phyloP scores from a whole-genome alignment of 2,329 filamentous ascomycete species.

The Nemania serpens region DNA sequence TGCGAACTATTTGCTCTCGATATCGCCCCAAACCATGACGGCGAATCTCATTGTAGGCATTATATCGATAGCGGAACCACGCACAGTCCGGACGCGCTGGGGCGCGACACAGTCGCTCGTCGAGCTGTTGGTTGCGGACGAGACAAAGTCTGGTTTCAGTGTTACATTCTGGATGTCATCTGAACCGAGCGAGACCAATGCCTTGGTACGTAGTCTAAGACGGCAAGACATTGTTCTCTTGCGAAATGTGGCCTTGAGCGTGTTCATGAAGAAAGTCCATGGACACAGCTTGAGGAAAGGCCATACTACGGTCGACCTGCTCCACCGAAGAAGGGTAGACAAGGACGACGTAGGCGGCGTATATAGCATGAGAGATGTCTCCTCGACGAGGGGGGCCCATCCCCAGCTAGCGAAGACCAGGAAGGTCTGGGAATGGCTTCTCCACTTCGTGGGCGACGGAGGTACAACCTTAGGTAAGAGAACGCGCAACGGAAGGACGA shows the following conservation, averaged over 20 bases:
- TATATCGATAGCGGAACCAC: constrained; percentile 70
- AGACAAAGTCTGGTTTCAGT: constrained; percentile 78
- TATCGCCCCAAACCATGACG: constrained; percentile 80
- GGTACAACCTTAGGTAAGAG: constrained; percentile 34
- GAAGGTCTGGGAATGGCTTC: constrained; percentile 75
- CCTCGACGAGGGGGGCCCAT: constrained; percentile 42
- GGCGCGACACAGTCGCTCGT: constrained; percentile 67
- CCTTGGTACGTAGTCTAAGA: constrained; percentile 53
- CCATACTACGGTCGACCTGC: constrained; percentile 70
- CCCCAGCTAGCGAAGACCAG: constrained; percentile 66
- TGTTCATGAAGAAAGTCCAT: constrained; percentile 78
- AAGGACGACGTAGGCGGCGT: constrained; percentile 58
- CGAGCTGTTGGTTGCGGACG: constrained; percentile 82
- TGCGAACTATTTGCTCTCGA: constrained; percentile 65
- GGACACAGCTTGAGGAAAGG: constrained; percentile 78
- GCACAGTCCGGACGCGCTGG: constrained; percentile 70
- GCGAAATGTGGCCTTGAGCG: constrained; percentile 76
- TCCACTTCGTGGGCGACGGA: constrained; percentile 65
- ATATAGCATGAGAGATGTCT: constrained; percentile 59
- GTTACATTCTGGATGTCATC: constrained; percentile 79
- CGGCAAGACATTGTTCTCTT: constrained; percentile 79
- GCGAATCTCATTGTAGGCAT: constrained; percentile 82
- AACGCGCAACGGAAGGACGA: constrained; percentile 33
- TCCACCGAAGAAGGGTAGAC: constrained; percentile 62
- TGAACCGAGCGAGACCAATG: constrained; percentile 37